Evolutionary conservation across 2,329 filamentous ascomycete genomes (phyloP).

Genomic region (Didymella keratinophila): DNA sequence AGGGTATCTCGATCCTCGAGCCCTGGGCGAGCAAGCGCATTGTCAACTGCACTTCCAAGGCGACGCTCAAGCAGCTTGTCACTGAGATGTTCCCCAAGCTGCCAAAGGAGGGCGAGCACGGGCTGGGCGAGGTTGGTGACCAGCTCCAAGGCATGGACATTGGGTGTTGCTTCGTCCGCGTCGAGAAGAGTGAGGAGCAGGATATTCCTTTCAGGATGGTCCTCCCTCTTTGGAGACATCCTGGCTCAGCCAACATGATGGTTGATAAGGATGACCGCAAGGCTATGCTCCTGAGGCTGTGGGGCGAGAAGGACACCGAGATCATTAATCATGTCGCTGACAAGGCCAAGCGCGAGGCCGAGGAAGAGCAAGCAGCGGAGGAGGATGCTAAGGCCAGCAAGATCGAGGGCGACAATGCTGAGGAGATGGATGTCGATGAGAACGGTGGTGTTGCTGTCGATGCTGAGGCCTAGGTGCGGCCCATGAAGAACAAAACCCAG

Average conservation of each 20-base stretch:
- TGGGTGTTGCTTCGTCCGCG: constrained; percentile 87
- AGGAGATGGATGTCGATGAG: constrained; percentile 22
- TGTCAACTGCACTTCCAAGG: constrained; percentile 76
- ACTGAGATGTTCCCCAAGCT: constrained; percentile 98
- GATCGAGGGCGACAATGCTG: constrained; percentile 29
- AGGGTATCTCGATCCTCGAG: constrained; percentile 89
- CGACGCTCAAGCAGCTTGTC: constrained; percentile 81
- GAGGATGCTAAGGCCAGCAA: constrained; percentile 21
- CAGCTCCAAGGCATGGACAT: constrained; percentile 80
- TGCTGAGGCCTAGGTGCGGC: constrained; percentile 12
- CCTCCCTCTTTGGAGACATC: constrained; percentile 91
- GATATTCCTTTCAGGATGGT: constrained; percentile 80
- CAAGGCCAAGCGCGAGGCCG: constrained; percentile 40
- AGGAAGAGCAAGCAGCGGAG: constrained; percentile 19
- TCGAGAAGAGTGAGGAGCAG: constrained; percentile 76
- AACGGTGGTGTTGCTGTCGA: constrained; percentile 19
- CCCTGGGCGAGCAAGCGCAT: constrained; percentile 87
- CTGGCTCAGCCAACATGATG: constrained; percentile 94
- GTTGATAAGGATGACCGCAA: constrained; percentile 93
- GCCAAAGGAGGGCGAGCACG: constrained; percentile 73
- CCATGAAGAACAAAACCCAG: too few relatives aligned
- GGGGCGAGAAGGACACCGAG: constrained; percentile 85
- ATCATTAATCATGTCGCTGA: constrained; percentile 58
- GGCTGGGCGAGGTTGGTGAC: constrained; percentile 87
- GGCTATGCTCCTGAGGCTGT: constrained; percentile 90